A percentile compares a stretch with the other conserved stretches of the same genome.
phyloP scores from a whole-genome alignment of 2,329 filamentous ascomycete genomes.

The Calonectria pseudoreteaudii region DNA sequence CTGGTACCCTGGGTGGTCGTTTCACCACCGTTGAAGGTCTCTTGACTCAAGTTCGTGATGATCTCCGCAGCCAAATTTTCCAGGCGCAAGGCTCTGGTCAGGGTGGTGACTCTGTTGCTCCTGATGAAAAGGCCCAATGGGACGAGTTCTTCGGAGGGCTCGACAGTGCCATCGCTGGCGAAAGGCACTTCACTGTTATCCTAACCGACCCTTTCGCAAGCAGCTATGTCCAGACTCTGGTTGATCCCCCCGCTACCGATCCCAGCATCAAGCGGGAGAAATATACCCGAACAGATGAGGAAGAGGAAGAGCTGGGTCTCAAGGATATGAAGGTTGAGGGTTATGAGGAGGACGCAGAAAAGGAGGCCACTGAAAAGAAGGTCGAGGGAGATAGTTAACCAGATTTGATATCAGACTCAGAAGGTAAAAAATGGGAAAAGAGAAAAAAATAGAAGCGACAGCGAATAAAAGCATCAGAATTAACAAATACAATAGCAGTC shows the following conservation, averaged over 20 bases:
- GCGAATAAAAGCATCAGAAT: not conserved
- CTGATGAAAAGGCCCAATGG: conserved; percentile 79
- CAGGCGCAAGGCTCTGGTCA: conserved; percentile 70
- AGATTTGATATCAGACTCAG: not conserved
- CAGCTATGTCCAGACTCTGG: conserved; percentile 93
- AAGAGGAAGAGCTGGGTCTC: conserved; percentile 92
- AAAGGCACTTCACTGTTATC: conserved; percentile 83
- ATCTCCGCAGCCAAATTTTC: conserved; percentile 90
- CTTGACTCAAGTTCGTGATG: conserved; percentile 90
- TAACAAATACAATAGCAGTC: not conserved
- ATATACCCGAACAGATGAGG: conserved; percentile 89
- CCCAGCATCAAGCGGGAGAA: conserved; percentile 84
- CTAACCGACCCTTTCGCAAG: conserved; percentile 90
- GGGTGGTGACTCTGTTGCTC: conserved; percentile 83
- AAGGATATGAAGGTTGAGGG: conserved; percentile 93
- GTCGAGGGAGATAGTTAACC: not conserved
- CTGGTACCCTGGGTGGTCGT: conserved; percentile 92
- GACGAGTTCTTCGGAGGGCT: conserved; percentile 82
- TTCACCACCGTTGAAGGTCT: conserved; percentile 98
- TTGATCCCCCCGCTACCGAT: conserved; percentile 77
- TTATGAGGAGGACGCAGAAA: conserved; percentile 68
- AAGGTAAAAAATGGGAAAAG: not conserved
- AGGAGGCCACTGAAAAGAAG: conserved; percentile 9
- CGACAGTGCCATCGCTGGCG: conserved; percentile 81
- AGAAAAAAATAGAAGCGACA: not conserved